Conservation (phyloP, 306 rosid species). For the Delonix regia region DNA sequence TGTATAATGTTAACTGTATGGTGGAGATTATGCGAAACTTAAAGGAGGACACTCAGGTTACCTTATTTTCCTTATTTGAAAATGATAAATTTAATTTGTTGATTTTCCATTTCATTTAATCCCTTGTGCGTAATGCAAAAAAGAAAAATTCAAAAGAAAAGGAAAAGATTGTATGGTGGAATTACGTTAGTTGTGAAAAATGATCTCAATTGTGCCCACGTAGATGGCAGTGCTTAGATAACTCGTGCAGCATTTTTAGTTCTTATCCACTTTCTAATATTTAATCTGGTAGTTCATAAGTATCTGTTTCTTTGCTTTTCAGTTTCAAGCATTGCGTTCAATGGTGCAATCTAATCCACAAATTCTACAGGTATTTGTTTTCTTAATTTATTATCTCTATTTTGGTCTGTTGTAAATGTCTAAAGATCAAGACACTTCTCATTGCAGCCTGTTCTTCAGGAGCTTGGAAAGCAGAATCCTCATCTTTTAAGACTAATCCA, state of each 20-base stretch:
- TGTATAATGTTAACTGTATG: not conserved
- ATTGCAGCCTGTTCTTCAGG: constrained; percentile 97
- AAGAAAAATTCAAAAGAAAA: not conserved
- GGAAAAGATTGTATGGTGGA: not conserved
- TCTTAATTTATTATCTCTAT: constrained; percentile 7
- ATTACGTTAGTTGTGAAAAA: constrained; percentile 11
- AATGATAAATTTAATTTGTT: not conserved
- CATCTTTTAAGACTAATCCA: constrained; percentile 83
- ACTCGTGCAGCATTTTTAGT: constrained; percentile 15
- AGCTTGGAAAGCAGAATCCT: constrained; percentile 98
- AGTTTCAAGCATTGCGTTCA: constrained; percentile 71
- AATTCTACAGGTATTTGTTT: constrained; percentile 76
- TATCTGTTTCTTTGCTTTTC: constrained; percentile 32
- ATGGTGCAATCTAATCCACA: constrained; percentile 99
- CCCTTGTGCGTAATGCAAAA: not conserved
- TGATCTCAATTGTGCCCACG: not conserved
- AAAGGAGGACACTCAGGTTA: not conserved
- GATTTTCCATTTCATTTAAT: not conserved
- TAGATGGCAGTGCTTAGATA: constrained; percentile 2
- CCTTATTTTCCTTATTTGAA: not conserved
- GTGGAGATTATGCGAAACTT: constrained; percentile 12
- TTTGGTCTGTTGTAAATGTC: constrained; percentile 24
- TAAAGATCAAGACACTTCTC: constrained; percentile 32
- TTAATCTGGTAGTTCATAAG: not conserved
- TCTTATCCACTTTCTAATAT: constrained; percentile 11